Percentiles rank a stretch among this genome's conserved stretches.
phyloP scores from a whole-genome alignment of 1,139 yeast genomes.

The Meyerozyma athensensis region DNA sequence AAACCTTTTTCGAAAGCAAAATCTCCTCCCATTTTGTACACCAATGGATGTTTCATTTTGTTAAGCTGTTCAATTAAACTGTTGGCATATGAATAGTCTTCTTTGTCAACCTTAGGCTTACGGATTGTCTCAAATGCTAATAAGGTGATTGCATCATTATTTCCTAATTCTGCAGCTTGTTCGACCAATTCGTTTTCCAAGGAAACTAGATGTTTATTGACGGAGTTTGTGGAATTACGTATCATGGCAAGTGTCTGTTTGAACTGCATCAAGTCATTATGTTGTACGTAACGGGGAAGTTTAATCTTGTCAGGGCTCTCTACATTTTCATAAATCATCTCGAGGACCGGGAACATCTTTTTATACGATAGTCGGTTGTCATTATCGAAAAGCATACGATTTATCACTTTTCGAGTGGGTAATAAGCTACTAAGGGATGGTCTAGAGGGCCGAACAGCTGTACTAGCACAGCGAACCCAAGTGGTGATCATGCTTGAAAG shows the following conservation, averaged over 20 bases:
- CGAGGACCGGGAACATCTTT: slow-evolving; percentile 51
- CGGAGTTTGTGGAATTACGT: slow-evolving; percentile 55
- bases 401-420: slow-evolving; percentile 55
- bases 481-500: slow-evolving; percentile 3
- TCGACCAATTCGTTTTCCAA: slow-evolving; percentile 72
- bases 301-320: slow-evolving; percentile 30
- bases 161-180: slow-evolving; percentile 78
- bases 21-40: slow-evolving; percentile 72
- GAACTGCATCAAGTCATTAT: slow-evolving; percentile 62
- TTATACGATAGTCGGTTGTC: slow-evolving; percentile 53
- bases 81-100: slow-evolving; percentile 62
- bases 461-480: not conserved
- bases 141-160: slow-evolving; percentile 73
- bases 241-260: slow-evolving; percentile 62
- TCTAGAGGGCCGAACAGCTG: slow-evolving; percentile 8
- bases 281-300: slow-evolving; percentile 43
- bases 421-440: slow-evolving; percentile 49
- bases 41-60: slow-evolving; percentile 60
- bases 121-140: slow-evolving; percentile 59
- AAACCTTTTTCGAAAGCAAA: slow-evolving; percentile 48
- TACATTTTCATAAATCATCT: slow-evolving; percentile 43
- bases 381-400: slow-evolving; percentile 58
- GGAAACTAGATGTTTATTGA: slow-evolving; percentile 49
- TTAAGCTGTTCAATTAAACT: slow-evolving; percentile 58
- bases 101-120: slow-evolving; percentile 28